Evolutionary conservation across 2,329 filamentous ascomycete species (phyloP).

Genomic region (Aspergillus candidus): DNA sequence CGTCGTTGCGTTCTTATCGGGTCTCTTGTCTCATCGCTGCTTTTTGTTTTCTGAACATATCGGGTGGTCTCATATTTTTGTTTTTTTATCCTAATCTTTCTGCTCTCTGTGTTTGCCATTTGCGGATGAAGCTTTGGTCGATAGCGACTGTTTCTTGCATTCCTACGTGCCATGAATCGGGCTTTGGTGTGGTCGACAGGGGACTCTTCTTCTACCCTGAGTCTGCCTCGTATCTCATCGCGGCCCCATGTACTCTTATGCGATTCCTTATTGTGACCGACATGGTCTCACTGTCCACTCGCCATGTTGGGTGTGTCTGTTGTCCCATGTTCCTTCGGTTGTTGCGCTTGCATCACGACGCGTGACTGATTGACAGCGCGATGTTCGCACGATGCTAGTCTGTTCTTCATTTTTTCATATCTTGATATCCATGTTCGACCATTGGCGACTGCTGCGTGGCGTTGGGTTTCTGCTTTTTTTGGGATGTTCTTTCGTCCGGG

Average conservation of each 20-base stretch:
- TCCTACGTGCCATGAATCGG: too few relatives aligned
- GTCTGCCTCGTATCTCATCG: too few relatives aligned
- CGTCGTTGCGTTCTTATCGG: slow-evolving; percentile 12
- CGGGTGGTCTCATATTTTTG: slow-evolving; percentile 12
- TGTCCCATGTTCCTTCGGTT: slow-evolving; percentile 5
- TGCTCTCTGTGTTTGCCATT: slow-evolving; percentile 1
- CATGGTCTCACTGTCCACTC: not conserved
- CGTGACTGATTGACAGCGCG: too few relatives aligned
- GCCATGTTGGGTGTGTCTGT: slow-evolving; percentile 4
- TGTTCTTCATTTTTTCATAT: not conserved
- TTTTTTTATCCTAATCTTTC: slow-evolving; percentile 9
- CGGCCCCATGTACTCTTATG: too few relatives aligned
- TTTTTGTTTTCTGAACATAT: slow-evolving; percentile 19
- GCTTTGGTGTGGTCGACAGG: too few relatives aligned
- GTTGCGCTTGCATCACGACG: too few relatives aligned
- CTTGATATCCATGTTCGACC: slow-evolving; percentile 32
- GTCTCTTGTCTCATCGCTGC: slow-evolving; percentile 6
- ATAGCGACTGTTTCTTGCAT: not conserved
- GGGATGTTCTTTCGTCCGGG: slow-evolving; percentile 17
- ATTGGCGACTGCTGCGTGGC: slow-evolving; percentile 27
- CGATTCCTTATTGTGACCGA: too few relatives aligned
- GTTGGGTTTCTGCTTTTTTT: slow-evolving; percentile 22
- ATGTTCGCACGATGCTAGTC: too few relatives aligned
- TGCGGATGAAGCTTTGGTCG: not conserved
- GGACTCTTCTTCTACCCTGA: too few relatives aligned